These are phyloP conservation scores for Lichina pygmaea DNA, from an alignment of 495 filamentous ascomycete species.

Conservation along the genomic window DNA sequence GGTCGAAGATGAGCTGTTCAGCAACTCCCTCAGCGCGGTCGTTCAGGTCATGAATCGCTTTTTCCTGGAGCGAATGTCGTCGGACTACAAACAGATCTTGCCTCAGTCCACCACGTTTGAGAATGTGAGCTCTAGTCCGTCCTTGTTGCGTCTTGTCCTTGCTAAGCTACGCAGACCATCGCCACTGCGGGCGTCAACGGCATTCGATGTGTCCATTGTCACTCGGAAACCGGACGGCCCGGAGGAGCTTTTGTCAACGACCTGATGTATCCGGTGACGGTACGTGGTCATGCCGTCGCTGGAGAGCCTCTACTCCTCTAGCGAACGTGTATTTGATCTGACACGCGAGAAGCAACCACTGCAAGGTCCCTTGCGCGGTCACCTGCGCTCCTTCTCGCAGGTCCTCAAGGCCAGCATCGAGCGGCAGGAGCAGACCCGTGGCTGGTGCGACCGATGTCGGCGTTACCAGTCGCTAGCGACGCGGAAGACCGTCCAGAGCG, in stretches of 20 bases:
- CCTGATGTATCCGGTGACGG: slow-evolving; percentile 47
- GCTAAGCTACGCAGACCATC: slow-evolving; percentile 12
- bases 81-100: slow-evolving; percentile 36
- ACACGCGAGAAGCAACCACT: slow-evolving; percentile 6
- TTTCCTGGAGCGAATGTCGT: slow-evolving; percentile 40
- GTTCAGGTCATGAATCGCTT: slow-evolving; percentile 58
- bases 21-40: slow-evolving; percentile 38
- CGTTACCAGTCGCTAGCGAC: slow-evolving; percentile 61
- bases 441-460: slow-evolving; percentile 75
- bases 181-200: slow-evolving; percentile 25
- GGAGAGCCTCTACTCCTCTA: not conserved
- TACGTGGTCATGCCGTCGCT: slow-evolving; percentile 10
- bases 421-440: slow-evolving; percentile 48
- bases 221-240: slow-evolving; percentile 43
- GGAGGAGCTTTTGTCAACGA: slow-evolving; percentile 54
- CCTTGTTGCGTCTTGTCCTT: not conserved
- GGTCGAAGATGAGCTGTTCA: slow-evolving; percentile 56
- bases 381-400: slow-evolving; percentile 44
- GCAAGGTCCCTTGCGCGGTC: slow-evolving; percentile 21
- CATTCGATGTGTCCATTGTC: slow-evolving; percentile 61
- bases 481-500: slow-evolving; percentile 47
- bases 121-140: slow-evolving; percentile 10
- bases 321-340: too few relatives aligned
- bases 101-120: slow-evolving; percentile 31
- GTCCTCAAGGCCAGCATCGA: slow-evolving; percentile 72